A percentile compares a stretch with the other conserved stretches of the same genome.
These are phyloP conservation scores for Boletus pseudo-olivaceus DNA, from an alignment of 768 basidiomycete species.

Conservation along the genomic window DNA sequence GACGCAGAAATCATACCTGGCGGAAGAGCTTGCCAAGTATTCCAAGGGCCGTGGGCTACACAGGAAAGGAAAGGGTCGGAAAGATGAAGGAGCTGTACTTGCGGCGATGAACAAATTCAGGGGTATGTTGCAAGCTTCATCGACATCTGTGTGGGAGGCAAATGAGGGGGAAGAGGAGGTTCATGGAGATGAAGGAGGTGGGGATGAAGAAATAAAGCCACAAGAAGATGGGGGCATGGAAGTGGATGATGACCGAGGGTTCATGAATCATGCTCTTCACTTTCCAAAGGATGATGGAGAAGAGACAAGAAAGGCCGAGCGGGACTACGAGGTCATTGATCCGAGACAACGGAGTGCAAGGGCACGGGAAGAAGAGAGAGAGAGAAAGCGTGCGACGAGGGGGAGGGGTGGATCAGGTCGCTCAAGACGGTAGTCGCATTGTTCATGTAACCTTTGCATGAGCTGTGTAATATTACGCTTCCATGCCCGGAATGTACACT, in stretches of 20 bases:
- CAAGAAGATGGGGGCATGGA: constrained; percentile 55
- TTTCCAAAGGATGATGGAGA: constrained; percentile 80
- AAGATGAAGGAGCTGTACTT: constrained; percentile 71
- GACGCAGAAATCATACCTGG: constrained; percentile 64
- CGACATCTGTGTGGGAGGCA: constrained; percentile 32
- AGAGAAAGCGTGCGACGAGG: constrained; percentile 46
- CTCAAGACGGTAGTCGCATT: constrained; percentile 20
- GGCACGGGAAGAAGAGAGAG: constrained; percentile 76
- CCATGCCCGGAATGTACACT: no score
- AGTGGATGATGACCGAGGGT: constrained; percentile 73
- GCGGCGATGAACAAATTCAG: constrained; percentile 69
- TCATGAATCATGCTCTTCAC: constrained; percentile 66
- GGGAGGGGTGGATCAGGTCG: constrained; percentile 20
- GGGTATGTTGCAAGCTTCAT: constrained; percentile 53
- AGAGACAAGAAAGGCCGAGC: constrained; percentile 71
- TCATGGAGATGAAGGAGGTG: constrained; percentile 5
- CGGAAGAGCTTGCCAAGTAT: constrained; percentile 82
- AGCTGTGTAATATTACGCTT: not conserved
- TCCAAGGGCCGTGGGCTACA: constrained; percentile 58
- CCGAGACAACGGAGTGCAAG: constrained; percentile 68
- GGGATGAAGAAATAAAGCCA: constrained; percentile 12
- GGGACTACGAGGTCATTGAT: constrained; percentile 89
- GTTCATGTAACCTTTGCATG: not conserved
- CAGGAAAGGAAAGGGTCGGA: constrained; percentile 53
- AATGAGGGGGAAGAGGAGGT: constrained; percentile 17